Base-by-base conservation (phyloP, 352 stramenopile species). In the Aphanomyces euteiches region DNA sequence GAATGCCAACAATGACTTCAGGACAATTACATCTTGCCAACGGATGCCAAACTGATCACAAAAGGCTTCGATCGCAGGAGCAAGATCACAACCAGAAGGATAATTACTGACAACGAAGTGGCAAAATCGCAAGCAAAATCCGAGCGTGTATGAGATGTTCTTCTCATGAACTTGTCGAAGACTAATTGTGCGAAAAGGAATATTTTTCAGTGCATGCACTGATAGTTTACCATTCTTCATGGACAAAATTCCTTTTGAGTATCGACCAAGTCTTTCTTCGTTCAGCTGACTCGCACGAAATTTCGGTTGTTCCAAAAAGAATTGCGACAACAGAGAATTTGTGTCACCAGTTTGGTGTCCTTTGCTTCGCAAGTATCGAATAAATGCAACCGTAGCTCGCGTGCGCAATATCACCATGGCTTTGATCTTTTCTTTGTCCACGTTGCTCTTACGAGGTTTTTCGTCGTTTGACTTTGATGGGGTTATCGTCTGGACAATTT, bases 51-150 rank as follows among this genome's bases (percentile, higher is more conserved):
- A 61, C n/a, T 61, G 54, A 13, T 28, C 5, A 17, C 54, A 37
- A 61, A 61, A 61, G 6, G 19, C 13, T n/a, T 61, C 43, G 13
- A 37, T 61, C 6, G 54, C 54, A 28, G 54, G 17, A 37, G 7
- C 15, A 17, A 61, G 43, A 13, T 28, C 39, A 37, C 54, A 61
- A 19, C 34, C 54, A 28, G 7, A 45, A 7, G 54, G 34, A 37
- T 61, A 61, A 10, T 43, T 37, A 10, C 10, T 19, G 17, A 61
- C n/a, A 37, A 61, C 39, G 43, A 40, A 61, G 15, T 39, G 28
- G 54, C 54, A 61, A 61, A 61, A 61, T 7, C 54, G 54, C 34
- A 61, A 10, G 12, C 54, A 61, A 39, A 61, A 61, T 12, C 10
- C 54, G 43, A 61, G 43, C 28, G 54, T 61, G 36, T 40, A 61